Evolutionary conservation across 352 stramenopile species (phyloP), one percentile per base, ranked within the genome.

Genomic region (Phytopythium aichiense): DNA sequence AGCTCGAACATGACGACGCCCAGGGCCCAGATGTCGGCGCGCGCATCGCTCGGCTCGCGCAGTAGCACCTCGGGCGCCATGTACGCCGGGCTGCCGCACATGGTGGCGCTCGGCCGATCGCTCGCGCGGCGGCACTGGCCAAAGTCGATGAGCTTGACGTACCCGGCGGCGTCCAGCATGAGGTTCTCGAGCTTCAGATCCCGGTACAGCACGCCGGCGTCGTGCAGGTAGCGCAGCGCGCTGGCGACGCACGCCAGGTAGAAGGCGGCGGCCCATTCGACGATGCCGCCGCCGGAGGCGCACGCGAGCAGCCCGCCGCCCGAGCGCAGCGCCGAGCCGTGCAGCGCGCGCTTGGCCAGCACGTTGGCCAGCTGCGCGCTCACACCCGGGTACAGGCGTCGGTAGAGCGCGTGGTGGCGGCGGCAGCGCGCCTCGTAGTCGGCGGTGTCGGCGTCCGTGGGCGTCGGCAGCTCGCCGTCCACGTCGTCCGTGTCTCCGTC

Each of bases 161-260:
- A 98, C n/a, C 96, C 96, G 35, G 77, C 72, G 8, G 69, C 61
- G 70, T 98, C 86, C 25, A 97, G 67, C 42, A 96, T 76, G 16
- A 96, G 61, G 64, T 96, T 97, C 66, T 97, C 89, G 11, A 91
- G 79, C 67, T 97, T 97, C n/a, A 97, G 68, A 64, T 97, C 90
- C 9, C 89, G 86, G 56, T 96, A 96, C 31, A 96, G 72, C 64
- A 91, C 71, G 23, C 70, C 76, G 37, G 86, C 63, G 7, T 66
- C 72, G 61, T 95, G 87, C 22, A 96, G 67, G 45, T 93, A 94
- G 67, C 87, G 72, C 35, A 93, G 66, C 16, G 79, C 91, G 45
- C 77, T 78, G 20, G 88, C 65, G 62, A 98, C 94, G 64, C 96
- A 95, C 2, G 81, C 83, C 8, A 94, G 72, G 61, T 98, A 99